Evolutionary conservation across 2,329 filamentous ascomycete species (phyloP), one percentile per base, ranked within the genome.

Genomic region (Dothidotthia symphoricarpi): DNA sequence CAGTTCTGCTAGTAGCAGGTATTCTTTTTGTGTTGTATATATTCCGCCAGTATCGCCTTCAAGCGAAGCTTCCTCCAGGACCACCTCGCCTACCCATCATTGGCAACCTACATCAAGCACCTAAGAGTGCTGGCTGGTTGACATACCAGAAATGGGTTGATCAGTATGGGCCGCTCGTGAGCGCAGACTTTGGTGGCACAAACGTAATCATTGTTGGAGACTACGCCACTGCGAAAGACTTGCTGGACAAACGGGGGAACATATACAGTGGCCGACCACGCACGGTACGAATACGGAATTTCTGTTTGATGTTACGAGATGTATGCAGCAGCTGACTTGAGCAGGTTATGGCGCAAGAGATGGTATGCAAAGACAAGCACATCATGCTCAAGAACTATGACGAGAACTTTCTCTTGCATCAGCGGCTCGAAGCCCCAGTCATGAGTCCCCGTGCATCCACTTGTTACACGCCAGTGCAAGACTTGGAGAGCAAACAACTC

Each of bases 161-260:
- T 13, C 37, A 57, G 22, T 68, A 68, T 37, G 65, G 66, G 3
- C 61, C 61, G 1, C 47, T 68, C 3, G 54, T 67, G n/a, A 53
- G 50, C 16, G 46, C 55, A 4, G 53, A 63, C 26, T 59, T 64
- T 25, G 63, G 63, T 6, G 52, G 52, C 5, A 50, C 54, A 4
- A 64, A 52, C 13, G 47, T 66, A 5, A 59, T 69, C 12, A 36
- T 61, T 60, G 67, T 80, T 40, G 73, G 74, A 41, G 69, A 74
- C 31, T 68, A 70, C 3, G 70, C 70, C 57, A 61, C 67, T 2
- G 74, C 73, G 0, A 71, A 69, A 15, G 74, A 77, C 11, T 55
- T 78, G 9, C 69, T 80, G n/a, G 73, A 76, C 37, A 76, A 75
- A 51, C 68, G 71, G 29, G 71, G 71, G 0, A 69, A 68, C 10